phyloP scores from a whole-genome alignment of 768 basidiomycete species.

The Rhodotorula taiwanensis region DNA sequence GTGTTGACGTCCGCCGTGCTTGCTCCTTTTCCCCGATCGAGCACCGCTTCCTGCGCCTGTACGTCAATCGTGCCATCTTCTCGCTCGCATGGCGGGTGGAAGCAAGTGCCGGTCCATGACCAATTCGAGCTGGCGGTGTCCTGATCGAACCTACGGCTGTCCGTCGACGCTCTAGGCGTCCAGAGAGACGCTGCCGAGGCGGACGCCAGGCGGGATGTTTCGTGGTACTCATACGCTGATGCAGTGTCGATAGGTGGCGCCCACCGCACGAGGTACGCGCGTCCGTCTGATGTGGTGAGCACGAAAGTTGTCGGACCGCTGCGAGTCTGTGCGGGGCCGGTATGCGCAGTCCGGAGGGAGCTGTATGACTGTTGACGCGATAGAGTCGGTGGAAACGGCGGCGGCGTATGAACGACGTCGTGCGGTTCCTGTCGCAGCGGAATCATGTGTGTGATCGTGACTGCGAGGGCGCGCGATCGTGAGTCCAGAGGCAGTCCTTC shows the following conservation, averaged over 20 bases:
- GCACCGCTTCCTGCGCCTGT: conserved; percentile 12
- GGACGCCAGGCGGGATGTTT: not conserved
- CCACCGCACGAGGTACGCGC: conserved; percentile 38
- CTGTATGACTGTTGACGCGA: not conserved
- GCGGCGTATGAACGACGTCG: not conserved
- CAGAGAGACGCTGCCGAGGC: not conserved
- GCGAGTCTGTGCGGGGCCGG: not conserved
- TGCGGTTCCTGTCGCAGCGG: not conserved
- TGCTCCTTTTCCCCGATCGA: conserved; percentile 25
- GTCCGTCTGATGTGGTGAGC: conserved; percentile 37
- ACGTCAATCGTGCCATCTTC: not conserved
- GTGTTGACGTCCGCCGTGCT: conserved; percentile 9
- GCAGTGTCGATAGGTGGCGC: not conserved
- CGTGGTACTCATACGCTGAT: not conserved
- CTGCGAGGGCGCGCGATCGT: not conserved
- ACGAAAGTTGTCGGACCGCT: conserved; percentile 4
- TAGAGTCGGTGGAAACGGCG: not conserved
- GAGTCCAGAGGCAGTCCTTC: too few relatives aligned
- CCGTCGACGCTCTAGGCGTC: not conserved
- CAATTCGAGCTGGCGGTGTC: not conserved
- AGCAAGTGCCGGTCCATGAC: conserved; percentile 27
- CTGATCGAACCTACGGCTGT: not conserved
- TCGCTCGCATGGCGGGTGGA: conserved; percentile 1
- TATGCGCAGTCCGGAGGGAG: not conserved
- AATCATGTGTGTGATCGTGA: conserved; percentile 18